Base-by-base conservation (phyloP, 345 rosid genomes). In the Murraya koenigii region DNA sequence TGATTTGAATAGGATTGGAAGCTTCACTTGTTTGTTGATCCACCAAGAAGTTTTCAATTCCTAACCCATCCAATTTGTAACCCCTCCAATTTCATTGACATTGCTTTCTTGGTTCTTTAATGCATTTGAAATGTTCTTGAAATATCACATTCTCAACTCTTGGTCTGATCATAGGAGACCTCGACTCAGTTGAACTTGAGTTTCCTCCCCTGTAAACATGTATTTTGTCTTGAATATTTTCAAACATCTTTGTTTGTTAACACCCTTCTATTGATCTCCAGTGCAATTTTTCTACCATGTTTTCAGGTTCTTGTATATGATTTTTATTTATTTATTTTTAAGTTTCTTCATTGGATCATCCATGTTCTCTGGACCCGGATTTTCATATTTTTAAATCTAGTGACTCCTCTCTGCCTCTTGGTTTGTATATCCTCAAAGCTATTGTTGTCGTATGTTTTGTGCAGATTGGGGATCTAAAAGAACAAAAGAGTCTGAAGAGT, bases 11-110 rank as follows among this genome's bases (percentile, higher is more conserved):
- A 78, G 71, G 71, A 82, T 78, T 77, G 77, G 89, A 84, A 89
- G 76, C 81, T 78, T 79, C 60, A 44, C 19, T 71, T 83, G 82
- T 85, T 88, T 81, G 90, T 87, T 90, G 85, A 85, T 85, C 92
- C 85, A 88, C 85, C 75, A 7, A 76, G 82, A 75, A 68, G 52
- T 76, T 52, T 33, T 59, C 75, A 65, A 65, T 79, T 77, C 77
- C 69, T 69, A 63, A 77, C 65, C 2, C 3, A 11, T 35, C 41
- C 69, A 23, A 80, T 30, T 9, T 82, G n/a, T n/a, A n/a, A n/a
- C 65, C 2, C 3, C 17, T 35, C 41, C 69, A 23, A 80, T 30
- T 9, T 82, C 2, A 6, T 65, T 59, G 72, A 71, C 77, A 20
- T 58, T 54, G 66, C 44, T 47, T 60, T 35, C 25, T 74, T 36